Evolutionary conservation across 306 rosid species (phyloP), one percentile per base, ranked within the genome.

Genomic region (Ormosia emarginata): DNA sequence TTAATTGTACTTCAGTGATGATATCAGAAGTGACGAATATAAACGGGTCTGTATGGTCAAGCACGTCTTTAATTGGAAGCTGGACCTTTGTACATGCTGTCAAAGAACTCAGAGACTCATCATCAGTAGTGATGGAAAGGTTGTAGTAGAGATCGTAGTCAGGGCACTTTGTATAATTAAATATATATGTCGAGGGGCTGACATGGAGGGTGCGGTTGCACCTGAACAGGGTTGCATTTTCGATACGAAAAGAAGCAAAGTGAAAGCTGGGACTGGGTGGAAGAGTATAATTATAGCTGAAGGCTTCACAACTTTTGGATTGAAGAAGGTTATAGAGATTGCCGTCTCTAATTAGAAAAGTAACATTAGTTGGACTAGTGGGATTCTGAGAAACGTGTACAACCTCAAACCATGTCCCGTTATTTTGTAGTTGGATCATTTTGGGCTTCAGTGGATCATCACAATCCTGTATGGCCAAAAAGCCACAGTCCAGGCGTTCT

Each of bases 1-100:
- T 36, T 14, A 86, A 2, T 0, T 5, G 1, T 12, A 90, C 70
- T 53, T 7, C 6, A 69, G 32, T 32, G 4, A 0, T 0, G 50
- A 86, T 15, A 34, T 43, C 76, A 6, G 84, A 80, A 6, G 79
- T 80, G 4, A 88, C 0, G 9, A 83, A 75, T 2, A 33, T 3
- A 37, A 78, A 81, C 3, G 70, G 84, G 36, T 70, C 66, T 0
- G 0, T 0, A 15, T 34, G 2, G 8, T 52, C 81, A 36, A 84
- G 52, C 9, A 72, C 2, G 33, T 83, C 88, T 39, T 53, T 83
- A 53, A 7, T 10, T 6, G 90, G 94, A 71, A 88, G 87, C 5
- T 4, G 6, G 40, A 75, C 55, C 17, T 9, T 50, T 7, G 88
- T 71, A 71, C 94, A 86, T 14, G 14, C 33, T 9, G 4, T 24